Conservation (phyloP, 1,284 basidiomycete species). For the Naganishia liquefaciens region DNA sequence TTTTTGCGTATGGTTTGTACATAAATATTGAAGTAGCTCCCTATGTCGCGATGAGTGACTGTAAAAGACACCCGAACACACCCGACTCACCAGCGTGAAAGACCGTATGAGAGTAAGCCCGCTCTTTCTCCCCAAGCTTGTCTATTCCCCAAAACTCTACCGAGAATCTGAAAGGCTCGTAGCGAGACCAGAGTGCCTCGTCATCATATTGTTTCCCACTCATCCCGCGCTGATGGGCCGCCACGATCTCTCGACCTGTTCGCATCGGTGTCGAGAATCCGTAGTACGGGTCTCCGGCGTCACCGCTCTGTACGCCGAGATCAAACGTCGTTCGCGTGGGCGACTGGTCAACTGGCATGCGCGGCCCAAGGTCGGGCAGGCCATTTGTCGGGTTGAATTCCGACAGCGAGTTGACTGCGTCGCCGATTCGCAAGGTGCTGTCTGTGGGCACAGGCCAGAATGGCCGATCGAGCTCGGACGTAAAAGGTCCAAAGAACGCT, state of each 20-base stretch:
- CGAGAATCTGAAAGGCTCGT: slow-evolving; percentile 68
- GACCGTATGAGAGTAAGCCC: slow-evolving; percentile 58
- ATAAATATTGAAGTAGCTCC: slow-evolving; percentile 80
- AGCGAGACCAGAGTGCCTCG: slow-evolving; percentile 48
- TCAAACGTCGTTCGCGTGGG: slow-evolving; percentile 55
- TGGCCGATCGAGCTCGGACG: slow-evolving; percentile 33
- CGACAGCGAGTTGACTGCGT: slow-evolving; percentile 51
- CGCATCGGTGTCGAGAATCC: slow-evolving; percentile 47
- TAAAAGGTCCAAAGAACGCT: slow-evolving; percentile 12
- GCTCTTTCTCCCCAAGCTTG: slow-evolving; percentile 75
- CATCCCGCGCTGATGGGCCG: slow-evolving; percentile 24
- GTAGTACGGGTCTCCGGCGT: slow-evolving; percentile 51
- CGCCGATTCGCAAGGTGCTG: slow-evolving; percentile 77
- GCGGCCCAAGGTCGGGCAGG: slow-evolving; percentile 48
- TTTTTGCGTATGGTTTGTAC: slow-evolving; percentile 78
- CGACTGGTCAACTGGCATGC: slow-evolving; percentile 55
- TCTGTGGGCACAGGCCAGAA: slow-evolving; percentile 75
- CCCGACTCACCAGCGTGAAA: slow-evolving; percentile 52
- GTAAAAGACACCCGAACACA: background rate
- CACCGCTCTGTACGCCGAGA: slow-evolving; percentile 54
- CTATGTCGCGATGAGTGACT: slow-evolving; percentile 54
- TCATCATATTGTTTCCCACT: slow-evolving; percentile 12
- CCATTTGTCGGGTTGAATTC: slow-evolving; percentile 20
- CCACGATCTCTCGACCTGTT: slow-evolving; percentile 43
- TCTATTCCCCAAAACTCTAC: slow-evolving; percentile 91